A percentile compares a stretch with the other conserved stretches of the same genome.
These are phyloP conservation scores for Aspergillus novofumigatus DNA, from an alignment of 2,329 filamentous ascomycete genomes.

Conservation along the genomic window DNA sequence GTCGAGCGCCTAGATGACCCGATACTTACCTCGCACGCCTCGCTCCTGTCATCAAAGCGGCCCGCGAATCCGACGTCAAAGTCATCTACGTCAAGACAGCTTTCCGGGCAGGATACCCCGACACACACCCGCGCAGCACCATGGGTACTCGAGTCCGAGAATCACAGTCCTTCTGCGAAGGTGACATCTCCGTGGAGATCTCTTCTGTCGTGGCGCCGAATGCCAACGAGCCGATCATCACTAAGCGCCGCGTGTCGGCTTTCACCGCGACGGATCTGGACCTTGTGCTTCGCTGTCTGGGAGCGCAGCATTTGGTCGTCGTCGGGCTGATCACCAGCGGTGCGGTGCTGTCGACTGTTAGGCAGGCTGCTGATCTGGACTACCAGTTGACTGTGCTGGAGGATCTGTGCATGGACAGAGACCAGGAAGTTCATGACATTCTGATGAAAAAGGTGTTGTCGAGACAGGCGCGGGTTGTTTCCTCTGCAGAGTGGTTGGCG, in stretches of 20 bases:
- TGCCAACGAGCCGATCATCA: constrained; percentile 27
- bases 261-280: constrained; percentile 35
- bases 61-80: constrained; percentile 23
- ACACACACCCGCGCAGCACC: constrained; percentile 24
- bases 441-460: constrained; percentile 32
- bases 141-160: constrained; percentile 15
- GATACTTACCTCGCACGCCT: constrained; percentile 24
- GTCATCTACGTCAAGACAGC: constrained; percentile 32
- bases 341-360: constrained; percentile 36
- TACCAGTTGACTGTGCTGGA: constrained; percentile 31
- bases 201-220: constrained; percentile 17
- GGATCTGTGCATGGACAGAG: constrained; percentile 34
- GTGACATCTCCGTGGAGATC: constrained; percentile 17
- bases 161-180: constrained; percentile 21
- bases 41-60: constrained; percentile 14
- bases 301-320: constrained; percentile 27
- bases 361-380: constrained; percentile 35
- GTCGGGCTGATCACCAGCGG: constrained; percentile 34
- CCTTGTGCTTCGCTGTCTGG: constrained; percentile 27
- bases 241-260: constrained; percentile 35
- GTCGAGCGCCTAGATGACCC: constrained; percentile 18
- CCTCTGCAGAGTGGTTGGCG: constrained; percentile 26
- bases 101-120: constrained; percentile 31
- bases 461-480: constrained; percentile 25
- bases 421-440: constrained; percentile 30